phyloP scores from a whole-genome alignment of 345 rosid species.

The Mallotus nudiflorus region DNA sequence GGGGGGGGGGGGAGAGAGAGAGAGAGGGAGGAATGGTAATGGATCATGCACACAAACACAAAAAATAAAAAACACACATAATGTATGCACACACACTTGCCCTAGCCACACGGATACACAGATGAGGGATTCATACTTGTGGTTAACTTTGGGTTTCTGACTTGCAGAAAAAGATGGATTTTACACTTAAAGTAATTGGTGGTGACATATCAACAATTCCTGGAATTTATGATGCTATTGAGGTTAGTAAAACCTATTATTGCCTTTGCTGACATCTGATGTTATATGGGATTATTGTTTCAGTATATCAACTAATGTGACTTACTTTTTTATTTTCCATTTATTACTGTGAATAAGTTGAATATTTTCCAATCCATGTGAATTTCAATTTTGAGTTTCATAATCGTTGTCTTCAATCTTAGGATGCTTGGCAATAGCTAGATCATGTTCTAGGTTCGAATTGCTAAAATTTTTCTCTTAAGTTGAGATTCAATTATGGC shows the following conservation, averaged over 20 bases:
- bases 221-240: slow-evolving; percentile 81
- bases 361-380: not conserved
- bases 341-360: not conserved
- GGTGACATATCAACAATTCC: slow-evolving; percentile 94
- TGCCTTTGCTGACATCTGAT: not conserved
- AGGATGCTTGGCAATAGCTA: not conserved
- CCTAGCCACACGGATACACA: not conserved
- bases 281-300: not conserved
- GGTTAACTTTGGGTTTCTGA: slow-evolving; percentile 19
- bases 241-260: slow-evolving; percentile 55
- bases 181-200: slow-evolving; percentile 83
- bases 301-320: not conserved
- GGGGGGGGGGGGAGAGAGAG: too few relatives aligned
- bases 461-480: not conserved
- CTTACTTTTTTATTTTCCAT: not conserved
- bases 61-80: not conserved
- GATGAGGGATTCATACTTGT: not conserved
- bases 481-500: not conserved
- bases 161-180: slow-evolving; percentile 92
- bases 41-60: too few relatives aligned
- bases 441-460: not conserved
- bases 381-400: not conserved
- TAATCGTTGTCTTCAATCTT: not conserved
- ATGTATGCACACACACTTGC: not conserved
- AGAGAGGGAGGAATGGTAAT: too few relatives aligned